A percentile compares a stretch with the other conserved stretches of the same genome.
Conservation (phyloP, 345 rosid genomes). For the Heritiera fomes region DNA sequence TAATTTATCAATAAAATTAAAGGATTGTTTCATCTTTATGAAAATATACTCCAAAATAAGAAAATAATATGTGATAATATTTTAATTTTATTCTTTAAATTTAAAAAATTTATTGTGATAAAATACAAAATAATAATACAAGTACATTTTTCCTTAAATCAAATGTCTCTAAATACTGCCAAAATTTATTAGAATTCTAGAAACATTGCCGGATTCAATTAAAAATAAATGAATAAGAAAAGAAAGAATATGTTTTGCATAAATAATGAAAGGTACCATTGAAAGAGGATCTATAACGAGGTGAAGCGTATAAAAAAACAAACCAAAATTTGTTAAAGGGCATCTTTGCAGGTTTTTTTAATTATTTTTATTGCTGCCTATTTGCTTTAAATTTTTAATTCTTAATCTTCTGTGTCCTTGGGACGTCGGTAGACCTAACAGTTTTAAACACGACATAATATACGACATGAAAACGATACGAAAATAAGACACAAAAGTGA, state of each 20-base stretch:
- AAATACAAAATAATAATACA: too few species aligned
- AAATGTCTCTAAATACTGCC: neutral
- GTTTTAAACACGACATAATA: too few species aligned
- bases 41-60: too few species aligned
- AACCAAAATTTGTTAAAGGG: neutral
- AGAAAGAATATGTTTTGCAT: neutral
- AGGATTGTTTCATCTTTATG: too few species aligned
- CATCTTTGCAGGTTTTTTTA: too few species aligned
- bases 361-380: neutral
- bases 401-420: neutral
- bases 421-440: neutral
- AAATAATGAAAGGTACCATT: neutral
- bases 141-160: neutral
- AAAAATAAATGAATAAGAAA: neutral
- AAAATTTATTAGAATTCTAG: neutral
- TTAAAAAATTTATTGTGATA: too few species aligned
- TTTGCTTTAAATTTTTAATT: neutral
- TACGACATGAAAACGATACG: too few species aligned
- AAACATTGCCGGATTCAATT: neutral
- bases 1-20: too few species aligned
- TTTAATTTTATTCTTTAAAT: too few species aligned
- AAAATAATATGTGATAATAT: too few species aligned
- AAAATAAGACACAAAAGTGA: too few species aligned
- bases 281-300: conserved; percentile 17
- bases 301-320: neutral